Evolutionary conservation across 2,329 filamentous ascomycete species (phyloP), one percentile per base, ranked within the genome.

Genomic region (Seiridium cupressi): DNA sequence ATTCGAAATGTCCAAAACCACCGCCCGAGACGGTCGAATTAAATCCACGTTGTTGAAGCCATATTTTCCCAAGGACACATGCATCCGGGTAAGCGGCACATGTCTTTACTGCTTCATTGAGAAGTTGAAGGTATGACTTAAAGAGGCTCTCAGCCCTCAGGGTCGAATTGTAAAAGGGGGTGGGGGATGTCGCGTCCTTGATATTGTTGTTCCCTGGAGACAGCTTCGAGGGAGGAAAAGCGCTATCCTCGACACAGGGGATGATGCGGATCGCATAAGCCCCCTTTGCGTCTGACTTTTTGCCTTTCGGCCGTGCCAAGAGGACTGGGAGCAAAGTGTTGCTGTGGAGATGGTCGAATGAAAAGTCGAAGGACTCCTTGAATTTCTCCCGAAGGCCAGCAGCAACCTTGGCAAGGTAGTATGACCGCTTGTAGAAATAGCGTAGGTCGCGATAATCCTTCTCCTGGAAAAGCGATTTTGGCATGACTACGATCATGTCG

Each of bases 1-100:
- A 98, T 72, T 99, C 95, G 65, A 97, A 96, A 65, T 92, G 87
- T 3, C 95, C 95, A 72, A 99, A 97, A 0, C 95, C 95, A 49
- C 95, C 94, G 48, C 82, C 79, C 2, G 85, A 81, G n/a, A 93
- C 75, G n/a, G 93, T 75, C 31, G 83, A 79, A 49, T 90, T 85
- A 65, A 97, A 91, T 0, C 93, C 93, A 59, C 94, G 86, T 75
- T 98, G 94, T 65, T 89, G 88, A 46, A 99, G 82, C 95, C 95
- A 99, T 59, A 91, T 85, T 60, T 90, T 87, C 34, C 94, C 95
- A 31, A 99, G 82, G 6, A 96, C 81, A 72, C 92, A 96, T 7
- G 93, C 91, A 72, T 97, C 93, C 60, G 84, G 82, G 73, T 93
- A 97, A 3, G 87, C 84, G 11, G 87, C 77, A 66, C 90, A 93